Evolutionary conservation across 371 early-diverging fungal species (phyloP), one percentile per base, ranked within the genome.

Genomic region (Choanephora cucurbitarum): DNA sequence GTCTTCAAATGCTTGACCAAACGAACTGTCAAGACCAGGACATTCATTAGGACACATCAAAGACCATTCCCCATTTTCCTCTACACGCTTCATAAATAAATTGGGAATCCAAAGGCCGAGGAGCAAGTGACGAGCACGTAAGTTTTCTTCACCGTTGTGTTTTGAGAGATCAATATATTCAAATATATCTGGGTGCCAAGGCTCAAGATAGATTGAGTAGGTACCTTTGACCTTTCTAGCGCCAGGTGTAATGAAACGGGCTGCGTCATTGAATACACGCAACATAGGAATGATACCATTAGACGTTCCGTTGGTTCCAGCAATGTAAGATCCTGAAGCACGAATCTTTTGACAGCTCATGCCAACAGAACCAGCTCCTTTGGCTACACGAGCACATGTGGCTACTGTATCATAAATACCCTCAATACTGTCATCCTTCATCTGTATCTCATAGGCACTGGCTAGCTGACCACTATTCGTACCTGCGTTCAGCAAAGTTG

Each of bases 401-500:
- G 88, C 91, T 43, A 98, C 80, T 33, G 95, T 97, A 49, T 94
- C 92, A 70, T 92, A 97, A 62, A 98, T 95, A 52, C 96, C 98
- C 65, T 94, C 94, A 62, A 96, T 96, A 43, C 90, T 92, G 44
- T 62, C 63, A 39, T 62, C 63, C 42, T 57, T 62, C 63, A 62
- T 62, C 48, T 62, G 63, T 19, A 62, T 53, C 19, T 62, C 49
- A 49, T 57, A 62, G 22, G 43, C 46, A 23, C 63, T 62, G 15
- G 94, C 92, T 41, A 96, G 69, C 70, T 98, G 98, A 14, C 93
- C 90, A 31, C 82, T 81, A 11, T 87, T 85, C 2, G 95, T 95
- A 48, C 95, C 95, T 52, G 96, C 89, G 77, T 97, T 96, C 78
- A 96, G 96, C 32, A 98, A 82, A n/a, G 98, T 96, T 2, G 98